phyloP scores from a whole-genome alignment of 306 rosid genomes.

The Abrus precatorius region DNA sequence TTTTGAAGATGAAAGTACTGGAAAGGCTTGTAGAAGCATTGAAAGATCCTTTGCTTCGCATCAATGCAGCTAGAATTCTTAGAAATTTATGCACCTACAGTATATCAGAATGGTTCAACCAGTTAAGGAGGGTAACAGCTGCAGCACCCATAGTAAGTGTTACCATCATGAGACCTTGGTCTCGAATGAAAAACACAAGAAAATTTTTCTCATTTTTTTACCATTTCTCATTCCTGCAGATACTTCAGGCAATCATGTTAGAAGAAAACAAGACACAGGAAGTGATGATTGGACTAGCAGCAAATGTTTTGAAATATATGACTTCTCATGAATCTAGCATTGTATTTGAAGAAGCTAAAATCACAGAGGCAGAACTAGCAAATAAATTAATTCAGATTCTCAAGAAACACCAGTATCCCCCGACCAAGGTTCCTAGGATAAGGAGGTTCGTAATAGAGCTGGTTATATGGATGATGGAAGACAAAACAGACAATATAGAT shows the following conservation, averaged over 20 bases:
- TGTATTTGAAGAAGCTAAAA: constrained; percentile 62
- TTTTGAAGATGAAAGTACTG: constrained; percentile 59
- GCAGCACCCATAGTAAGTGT: constrained; percentile 78
- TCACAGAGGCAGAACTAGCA: constrained; percentile 66
- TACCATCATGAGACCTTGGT: background rate
- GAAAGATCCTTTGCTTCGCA: constrained; percentile 63
- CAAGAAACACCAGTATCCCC: constrained; percentile 62
- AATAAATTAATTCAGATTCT: constrained; percentile 62
- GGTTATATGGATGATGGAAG: constrained; percentile 86
- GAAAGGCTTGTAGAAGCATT: constrained; percentile 65
- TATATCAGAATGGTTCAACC: constrained; percentile 59
- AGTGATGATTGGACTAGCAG: constrained; percentile 86
- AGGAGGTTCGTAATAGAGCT: constrained; percentile 79
- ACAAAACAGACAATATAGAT: constrained; percentile 55
- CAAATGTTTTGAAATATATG: constrained; percentile 65
- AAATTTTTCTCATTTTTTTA: background rate
- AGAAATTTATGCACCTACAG: constrained; percentile 74
- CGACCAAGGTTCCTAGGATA: constrained; percentile 71
- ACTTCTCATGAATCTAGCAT: constrained; percentile 64
- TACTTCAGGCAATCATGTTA: constrained; percentile 62
- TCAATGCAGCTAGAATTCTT: constrained; percentile 74
- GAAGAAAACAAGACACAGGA: constrained; percentile 83
- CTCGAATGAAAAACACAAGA: background rate
- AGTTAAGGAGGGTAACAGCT: constrained; percentile 55
- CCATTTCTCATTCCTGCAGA: constrained; percentile 48